Evolutionary conservation across 257 asterid genomes (phyloP).

Genomic region (Solanum virginianum): DNA sequence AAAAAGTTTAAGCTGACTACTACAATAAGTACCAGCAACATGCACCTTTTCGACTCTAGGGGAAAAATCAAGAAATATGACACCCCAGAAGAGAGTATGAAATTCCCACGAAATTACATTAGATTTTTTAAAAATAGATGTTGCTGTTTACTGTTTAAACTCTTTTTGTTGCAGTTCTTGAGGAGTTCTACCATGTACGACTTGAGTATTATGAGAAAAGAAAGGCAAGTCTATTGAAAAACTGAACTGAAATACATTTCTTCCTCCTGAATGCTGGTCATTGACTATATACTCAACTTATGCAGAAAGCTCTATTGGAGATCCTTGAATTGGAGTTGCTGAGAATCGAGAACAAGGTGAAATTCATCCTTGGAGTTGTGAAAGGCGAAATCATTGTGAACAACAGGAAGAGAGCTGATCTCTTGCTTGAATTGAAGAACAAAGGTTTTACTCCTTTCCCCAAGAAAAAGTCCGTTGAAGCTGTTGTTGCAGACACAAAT

Average conservation of each 20-base stretch:
- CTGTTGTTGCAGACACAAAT: conserved; percentile 49
- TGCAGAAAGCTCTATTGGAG: conserved; percentile 67
- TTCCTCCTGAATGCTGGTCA: not conserved
- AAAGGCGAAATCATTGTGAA: conserved; percentile 78
- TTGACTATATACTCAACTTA: not conserved
- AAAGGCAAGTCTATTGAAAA: conserved; percentile 41
- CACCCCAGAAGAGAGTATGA: conserved; percentile 87
- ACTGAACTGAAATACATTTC: not conserved
- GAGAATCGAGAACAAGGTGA: conserved; percentile 70
- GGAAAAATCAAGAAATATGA: conserved; percentile 89
- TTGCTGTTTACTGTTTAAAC: not conserved
- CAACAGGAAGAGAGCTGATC: conserved; percentile 77
- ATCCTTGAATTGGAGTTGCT: conserved; percentile 59
- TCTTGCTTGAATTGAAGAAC: conserved; percentile 64
- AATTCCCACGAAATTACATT: not conserved
- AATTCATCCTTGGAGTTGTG: conserved; percentile 71
- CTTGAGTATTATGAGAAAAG: conserved; percentile 72
- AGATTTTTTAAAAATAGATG: not conserved
- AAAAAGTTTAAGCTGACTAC: conserved; percentile 80
- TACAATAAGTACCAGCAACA: conserved; percentile 67
- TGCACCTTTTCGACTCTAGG: conserved; percentile 82
- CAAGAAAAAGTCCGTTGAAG: conserved; percentile 37
- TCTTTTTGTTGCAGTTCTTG: conserved; percentile 56
- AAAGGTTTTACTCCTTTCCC: conserved; percentile 92
- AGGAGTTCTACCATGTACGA: conserved; percentile 72